A percentile compares a stretch with the other conserved stretches of the same genome.
Evolutionary conservation across 164 flowering plant species (phyloP).

Genomic region (Warburgia ugandensis): DNA sequence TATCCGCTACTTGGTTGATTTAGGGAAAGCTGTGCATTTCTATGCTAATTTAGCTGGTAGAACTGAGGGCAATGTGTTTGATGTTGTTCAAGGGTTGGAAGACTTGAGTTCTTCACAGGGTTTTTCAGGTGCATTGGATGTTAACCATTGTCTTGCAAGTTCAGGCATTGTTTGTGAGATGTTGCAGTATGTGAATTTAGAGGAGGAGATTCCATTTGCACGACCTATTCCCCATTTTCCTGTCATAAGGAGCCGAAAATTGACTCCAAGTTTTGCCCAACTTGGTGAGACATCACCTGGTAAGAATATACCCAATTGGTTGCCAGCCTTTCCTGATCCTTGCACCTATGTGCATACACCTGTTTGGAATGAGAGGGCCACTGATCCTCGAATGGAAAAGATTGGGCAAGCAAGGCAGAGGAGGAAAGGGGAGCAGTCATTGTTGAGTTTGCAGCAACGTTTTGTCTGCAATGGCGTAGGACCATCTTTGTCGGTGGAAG

Average conservation of each 20-base stretch:
- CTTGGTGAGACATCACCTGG: slow-evolving; percentile 59
- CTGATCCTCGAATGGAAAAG: slow-evolving; percentile 66
- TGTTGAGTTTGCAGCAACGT: slow-evolving; percentile 83
- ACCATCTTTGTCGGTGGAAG: slow-evolving; percentile 12
- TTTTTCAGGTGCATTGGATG: slow-evolving; percentile 61
- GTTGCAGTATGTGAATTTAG: slow-evolving; percentile 27
- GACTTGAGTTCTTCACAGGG: slow-evolving; percentile 51
- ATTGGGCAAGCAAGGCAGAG: slow-evolving; percentile 75
- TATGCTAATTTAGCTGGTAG: slow-evolving; percentile 60
- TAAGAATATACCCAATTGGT: slow-evolving; percentile 76
- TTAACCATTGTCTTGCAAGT: slow-evolving; percentile 32
- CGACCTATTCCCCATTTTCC: slow-evolving; percentile 70
- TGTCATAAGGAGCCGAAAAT: slow-evolving; percentile 24
- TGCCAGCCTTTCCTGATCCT: slow-evolving; percentile 92
- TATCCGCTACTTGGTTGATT: slow-evolving; percentile 36
- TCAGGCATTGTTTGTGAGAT: slow-evolving; percentile 53
- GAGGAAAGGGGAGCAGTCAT: slow-evolving; percentile 85
- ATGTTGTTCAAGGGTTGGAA: slow-evolving; percentile 67
- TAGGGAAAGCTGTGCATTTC: slow-evolving; percentile 47
- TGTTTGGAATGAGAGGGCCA: slow-evolving; percentile 72
- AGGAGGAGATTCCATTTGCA: slow-evolving; percentile 71
- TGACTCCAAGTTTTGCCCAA: slow-evolving; percentile 56
- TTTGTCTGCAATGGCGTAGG: slow-evolving; percentile 42
- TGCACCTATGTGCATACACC: slow-evolving; percentile 73
- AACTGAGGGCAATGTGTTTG: slow-evolving; percentile 56